Base-by-base conservation (phyloP, 305 asterid genomes). In the Andrographis paniculata region DNA sequence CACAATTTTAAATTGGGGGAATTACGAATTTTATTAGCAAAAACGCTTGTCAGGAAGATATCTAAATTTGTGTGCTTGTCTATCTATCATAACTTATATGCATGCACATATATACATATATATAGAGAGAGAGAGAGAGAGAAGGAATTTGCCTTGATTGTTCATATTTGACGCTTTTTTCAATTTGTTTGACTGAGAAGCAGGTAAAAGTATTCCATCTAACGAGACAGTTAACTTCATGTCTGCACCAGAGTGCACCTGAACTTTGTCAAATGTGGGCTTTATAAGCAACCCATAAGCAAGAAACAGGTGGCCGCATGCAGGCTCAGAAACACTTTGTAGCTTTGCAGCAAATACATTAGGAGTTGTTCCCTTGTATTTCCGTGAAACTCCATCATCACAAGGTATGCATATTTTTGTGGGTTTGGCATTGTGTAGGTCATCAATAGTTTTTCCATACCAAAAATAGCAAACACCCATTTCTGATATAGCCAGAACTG, bases 401-500 rank as follows among this genome's bases (percentile, higher is more conserved):
- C 42, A 61, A 40, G 75, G 52, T 60, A 73, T 52, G 30, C n/a
- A 51, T 59, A 91, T 75, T 66, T 87, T 86, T 39, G 99, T 71
- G 53, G 95, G 81, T 62, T 80, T 80, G 38, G 71, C 68, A 65
- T 75, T 62, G 24, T 60, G 77, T 59, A 91, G 41, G 50, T 77
- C 99, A 40, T 78, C 80, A 19, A 78, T 58, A 40, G 70, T 75
- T 55, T 65, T 73, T 45, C 73, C 96, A 42, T 73, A 74, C 96
- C 96, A 91, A 66, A 86, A 78, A 66, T 86, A 91, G 65, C 99
- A 83, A 28, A 79, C 69, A 19, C 99, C 99, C 22, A 60, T 44
- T 79, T 91, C 99, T 39, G 99, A 75, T 71, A 91, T 71, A 30
- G 96, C 95, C 71, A 91, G 52, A 65, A 75, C 70, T 36, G 81